Conservation (phyloP, 768 basidiomycete genomes). For the Suillus americanus region DNA sequence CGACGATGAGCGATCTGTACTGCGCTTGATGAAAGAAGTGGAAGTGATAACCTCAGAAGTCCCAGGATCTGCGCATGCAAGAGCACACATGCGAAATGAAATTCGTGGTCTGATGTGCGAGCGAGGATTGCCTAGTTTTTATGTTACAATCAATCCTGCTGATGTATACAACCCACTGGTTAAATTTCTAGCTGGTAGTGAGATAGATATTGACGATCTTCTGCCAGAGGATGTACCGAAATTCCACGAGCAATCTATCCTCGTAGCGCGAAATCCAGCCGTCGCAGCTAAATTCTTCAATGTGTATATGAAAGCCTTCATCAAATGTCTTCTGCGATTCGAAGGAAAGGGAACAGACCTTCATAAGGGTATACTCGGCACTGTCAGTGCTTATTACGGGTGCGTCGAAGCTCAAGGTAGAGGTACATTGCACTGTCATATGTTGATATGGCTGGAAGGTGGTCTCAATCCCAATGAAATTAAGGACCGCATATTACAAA, state of each 20-base stretch:
- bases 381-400: conserved; percentile 37
- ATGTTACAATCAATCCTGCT: conserved; percentile 45
- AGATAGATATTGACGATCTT: conserved; percentile 37
- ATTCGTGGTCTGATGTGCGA: conserved; percentile 34
- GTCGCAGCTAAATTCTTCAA: conserved; percentile 44
- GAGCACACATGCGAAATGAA: conserved; percentile 35
- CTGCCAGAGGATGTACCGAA: conserved; percentile 25
- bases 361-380: conserved; percentile 34
- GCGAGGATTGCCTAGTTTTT: conserved; percentile 41
- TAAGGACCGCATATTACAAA: conserved; percentile 3
- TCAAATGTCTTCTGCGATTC: conserved; percentile 27
- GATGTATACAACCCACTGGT: conserved; percentile 43
- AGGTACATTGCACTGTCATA: conserved; percentile 41
- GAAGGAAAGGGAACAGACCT: conserved; percentile 9
- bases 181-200: conserved; percentile 35
- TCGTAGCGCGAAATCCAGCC: conserved; percentile 40
- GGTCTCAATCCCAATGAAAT: conserved; percentile 33
- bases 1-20: conserved; percentile 30
- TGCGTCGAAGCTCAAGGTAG: conserved; percentile 40
- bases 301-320: conserved; percentile 37
- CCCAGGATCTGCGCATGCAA: conserved; percentile 30
- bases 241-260: conserved; percentile 31
- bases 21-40: conserved; percentile 23
- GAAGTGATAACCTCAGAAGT: conserved; percentile 18
- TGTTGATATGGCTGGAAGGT: conserved; percentile 41